phyloP scores from a whole-genome alignment of 441 rosid genomes.

The Daphne laureola region DNA sequence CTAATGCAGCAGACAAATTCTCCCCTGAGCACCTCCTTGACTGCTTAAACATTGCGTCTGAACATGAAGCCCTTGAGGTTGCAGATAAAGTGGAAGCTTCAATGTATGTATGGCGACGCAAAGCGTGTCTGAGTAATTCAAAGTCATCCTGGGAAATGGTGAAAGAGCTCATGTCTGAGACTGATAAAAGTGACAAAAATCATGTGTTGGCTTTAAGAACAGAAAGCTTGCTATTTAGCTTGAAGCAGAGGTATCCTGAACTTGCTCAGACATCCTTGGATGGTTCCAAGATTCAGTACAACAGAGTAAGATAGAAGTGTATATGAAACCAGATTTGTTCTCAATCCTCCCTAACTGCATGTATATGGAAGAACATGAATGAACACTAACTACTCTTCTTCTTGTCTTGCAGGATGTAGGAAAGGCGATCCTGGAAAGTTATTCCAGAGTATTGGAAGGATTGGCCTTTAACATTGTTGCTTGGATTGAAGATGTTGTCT shows the following conservation, averaged over 20 bases:
- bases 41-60: constrained; percentile 39
- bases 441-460: constrained; percentile 91
- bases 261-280: constrained; percentile 65
- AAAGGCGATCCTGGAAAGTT: constrained; percentile 85
- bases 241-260: constrained; percentile 64
- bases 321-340: background rate
- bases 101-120: constrained; percentile 69
- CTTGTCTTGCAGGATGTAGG: constrained; percentile 71
- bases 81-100: constrained; percentile 62
- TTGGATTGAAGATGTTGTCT: constrained; percentile 90
- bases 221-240: constrained; percentile 44
- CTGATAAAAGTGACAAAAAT: constrained; percentile 56
- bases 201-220: constrained; percentile 54
- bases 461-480: constrained; percentile 91
- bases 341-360: background rate
- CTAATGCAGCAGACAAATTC: constrained; percentile 34
- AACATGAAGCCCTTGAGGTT: constrained; percentile 61
- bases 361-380: constrained; percentile 1
- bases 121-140: constrained; percentile 48
- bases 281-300: constrained; percentile 63
- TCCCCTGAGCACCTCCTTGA: constrained; percentile 55
- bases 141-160: constrained; percentile 64
- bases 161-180: constrained; percentile 46
- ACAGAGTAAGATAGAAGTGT: constrained; percentile 36
- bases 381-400: background rate